Base-by-base conservation (phyloP, 805 yeast species). In the Nakazawaea peltata region DNA sequence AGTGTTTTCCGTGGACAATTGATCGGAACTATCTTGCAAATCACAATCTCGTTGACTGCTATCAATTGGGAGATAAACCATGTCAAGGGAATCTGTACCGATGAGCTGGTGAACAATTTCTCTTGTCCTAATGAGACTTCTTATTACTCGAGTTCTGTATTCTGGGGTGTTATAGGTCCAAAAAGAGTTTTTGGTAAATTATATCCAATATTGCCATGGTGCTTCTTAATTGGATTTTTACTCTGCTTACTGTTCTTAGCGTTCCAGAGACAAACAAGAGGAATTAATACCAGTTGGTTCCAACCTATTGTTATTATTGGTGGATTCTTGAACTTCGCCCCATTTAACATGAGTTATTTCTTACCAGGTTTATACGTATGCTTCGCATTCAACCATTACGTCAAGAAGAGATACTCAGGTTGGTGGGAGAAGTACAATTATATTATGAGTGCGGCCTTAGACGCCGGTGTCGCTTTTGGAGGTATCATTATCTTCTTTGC, bases 401-500 rank as follows among this genome's bases (percentile, higher is more conserved):
- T 75, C 45, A 67, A 70, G 44, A 56, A 61, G 40, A 57, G 63
- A 45, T 69, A 69, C 50, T 49, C 65, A 32, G 53, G 62, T 17
- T 69, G 81, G 82, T 80, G 81, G 69, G 69, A 65, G 33, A 66
- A 65, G 48, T 67, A 66, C 44, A 67, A 67, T 45, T 67, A 66
- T 44, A 64, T 78, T 16, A 53, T 79, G 34, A 60, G 77, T 17
- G 68, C 79, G 33, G 81, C 72, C 1, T 54, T 78, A 16, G 57
- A 67, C 6, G 73, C 81, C 1, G 84, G 82, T 12, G 69, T 75
- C 14, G 83, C 82, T 1, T 65, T 77, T 41, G 60, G 77, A 40
- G 75, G 72, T 1, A 56, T 75, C 32, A 54, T 78, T 37, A 69
- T 77, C 26, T 78, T 79, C 56, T 73, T 74, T 47, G 49, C 60